A percentile compares a stretch with the other conserved stretches of the same genome.
Conservation (phyloP, 2,329 filamentous ascomycete species). For the Coniochaeta prunicola region DNA sequence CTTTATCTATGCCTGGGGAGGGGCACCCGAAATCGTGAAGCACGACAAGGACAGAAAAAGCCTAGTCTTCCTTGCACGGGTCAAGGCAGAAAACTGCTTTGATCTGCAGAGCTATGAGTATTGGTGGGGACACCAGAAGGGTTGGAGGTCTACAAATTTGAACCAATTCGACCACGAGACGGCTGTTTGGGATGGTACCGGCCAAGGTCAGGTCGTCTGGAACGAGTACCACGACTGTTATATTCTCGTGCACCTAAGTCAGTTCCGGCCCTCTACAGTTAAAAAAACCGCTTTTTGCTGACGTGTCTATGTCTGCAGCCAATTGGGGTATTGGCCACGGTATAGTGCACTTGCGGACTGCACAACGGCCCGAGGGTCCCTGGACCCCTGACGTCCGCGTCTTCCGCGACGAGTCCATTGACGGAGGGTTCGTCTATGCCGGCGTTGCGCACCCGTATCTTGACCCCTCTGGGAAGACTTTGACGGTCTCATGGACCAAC, state of each 20-base stretch:
- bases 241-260: slow-evolving; percentile 24
- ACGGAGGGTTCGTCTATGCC: slow-evolving; percentile 26
- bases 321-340: slow-evolving; percentile 6
- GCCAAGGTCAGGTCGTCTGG: slow-evolving; percentile 30
- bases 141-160: slow-evolving; percentile 26
- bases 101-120: slow-evolving; percentile 30
- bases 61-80: slow-evolving; percentile 29
- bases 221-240: slow-evolving; percentile 26
- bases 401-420: slow-evolving; percentile 23
- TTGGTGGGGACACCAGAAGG: slow-evolving; percentile 28
- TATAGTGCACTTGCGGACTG: slow-evolving; percentile 17
- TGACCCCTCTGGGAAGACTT: slow-evolving; percentile 24
- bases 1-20: slow-evolving; percentile 30
- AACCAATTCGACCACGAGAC: slow-evolving; percentile 24
- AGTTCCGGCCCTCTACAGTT: neutral
- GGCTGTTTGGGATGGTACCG: slow-evolving; percentile 28
- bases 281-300: neutral
- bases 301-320: neutral
- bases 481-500: slow-evolving; percentile 9
- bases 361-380: slow-evolving; percentile 23
- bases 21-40: slow-evolving; percentile 22
- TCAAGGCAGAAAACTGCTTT: slow-evolving; percentile 25
- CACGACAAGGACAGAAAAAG: slow-evolving; percentile 14
- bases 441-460: slow-evolving; percentile 29
- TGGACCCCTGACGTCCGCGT: slow-evolving; percentile 28